Base-by-base conservation (phyloP, 768 basidiomycete species). In the Boletus sp. region DNA sequence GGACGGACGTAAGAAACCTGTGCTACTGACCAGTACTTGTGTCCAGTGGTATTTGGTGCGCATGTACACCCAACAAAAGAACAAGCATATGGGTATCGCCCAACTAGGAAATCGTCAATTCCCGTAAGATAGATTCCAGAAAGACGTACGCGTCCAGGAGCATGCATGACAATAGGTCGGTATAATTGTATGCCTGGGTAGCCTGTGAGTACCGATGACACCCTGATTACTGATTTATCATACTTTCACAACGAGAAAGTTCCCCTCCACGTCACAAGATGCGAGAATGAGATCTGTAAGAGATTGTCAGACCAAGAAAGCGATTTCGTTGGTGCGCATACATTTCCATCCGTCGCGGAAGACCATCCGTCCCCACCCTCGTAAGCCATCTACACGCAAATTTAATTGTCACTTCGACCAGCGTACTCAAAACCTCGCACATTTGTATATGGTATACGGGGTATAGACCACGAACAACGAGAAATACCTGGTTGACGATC, bases 371-470 rank as follows among this genome's bases (percentile, higher is more conserved):
- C 75, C 79, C 92, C 92, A 94, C 18, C 92, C 92, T 64, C 81
- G 84, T 57, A 89, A 78, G n/a, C 91, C 91, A 65, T 94, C 91
- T 93, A 36, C 29, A 29, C 3, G 8, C 24, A 50, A 18, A 20
- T 37, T 40, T 6, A 29, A 42, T 17, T 57, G 50, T 52, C 33
- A 35, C 42, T 37, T 48, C 45, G n/a, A 35, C 11, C 0, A 46
- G 47, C 20, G 50, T 20, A 17, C 24, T 32, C 20, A 20, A 29
- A 39, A 42, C 7, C 4, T 68, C 89, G 53, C 62, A 92, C 90
- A 94, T 75, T 84, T 78, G 69, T 92, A 93, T 35, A 94, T 90
- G 37, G 92, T 94, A 76, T 92, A 94, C 0, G 92, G 92, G 24
- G 92, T 92, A 68, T 93, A 94, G 53, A 84, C 73, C 29, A 79